Evolutionary conservation across 108 stramenopile species (phyloP).

Genomic region (Schizochytrium sp.): DNA sequence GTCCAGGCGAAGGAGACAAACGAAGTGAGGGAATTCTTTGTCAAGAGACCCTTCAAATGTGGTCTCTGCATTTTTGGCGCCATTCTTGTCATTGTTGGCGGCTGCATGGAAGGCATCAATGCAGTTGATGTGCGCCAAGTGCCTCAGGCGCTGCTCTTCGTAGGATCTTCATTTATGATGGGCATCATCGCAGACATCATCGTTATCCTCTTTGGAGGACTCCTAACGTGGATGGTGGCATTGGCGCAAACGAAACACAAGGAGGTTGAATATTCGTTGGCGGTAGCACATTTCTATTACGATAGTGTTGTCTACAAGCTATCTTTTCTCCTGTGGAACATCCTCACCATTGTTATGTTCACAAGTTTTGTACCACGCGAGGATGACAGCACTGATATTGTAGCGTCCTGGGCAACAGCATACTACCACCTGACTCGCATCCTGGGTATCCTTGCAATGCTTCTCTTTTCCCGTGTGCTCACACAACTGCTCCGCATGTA

Average conservation of each 20-base stretch:
- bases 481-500: constrained; percentile 8
- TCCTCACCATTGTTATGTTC: constrained; percentile 29
- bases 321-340: background rate
- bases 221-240: background rate
- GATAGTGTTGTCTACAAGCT: background rate
- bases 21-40: background rate
- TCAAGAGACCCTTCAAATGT: background rate
- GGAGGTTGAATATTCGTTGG: background rate
- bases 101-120: background rate
- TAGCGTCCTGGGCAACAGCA: background rate
- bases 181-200: background rate
- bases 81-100: background rate
- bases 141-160: constrained; percentile 34
- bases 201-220: background rate
- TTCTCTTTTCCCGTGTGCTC: constrained; percentile 5
- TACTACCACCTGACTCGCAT: constrained; percentile 42
- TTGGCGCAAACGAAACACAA: background rate
- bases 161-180: background rate
- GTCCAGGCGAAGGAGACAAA: background rate
- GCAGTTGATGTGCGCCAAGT: background rate
- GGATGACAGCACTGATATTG: background rate
- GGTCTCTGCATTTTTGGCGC: background rate
- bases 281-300: constrained; percentile 14
- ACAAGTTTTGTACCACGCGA: background rate
- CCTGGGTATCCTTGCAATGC: constrained; percentile 7